Conservation (phyloP, 1,284 basidiomycete genomes). For the Apiotrichum gracile region DNA sequence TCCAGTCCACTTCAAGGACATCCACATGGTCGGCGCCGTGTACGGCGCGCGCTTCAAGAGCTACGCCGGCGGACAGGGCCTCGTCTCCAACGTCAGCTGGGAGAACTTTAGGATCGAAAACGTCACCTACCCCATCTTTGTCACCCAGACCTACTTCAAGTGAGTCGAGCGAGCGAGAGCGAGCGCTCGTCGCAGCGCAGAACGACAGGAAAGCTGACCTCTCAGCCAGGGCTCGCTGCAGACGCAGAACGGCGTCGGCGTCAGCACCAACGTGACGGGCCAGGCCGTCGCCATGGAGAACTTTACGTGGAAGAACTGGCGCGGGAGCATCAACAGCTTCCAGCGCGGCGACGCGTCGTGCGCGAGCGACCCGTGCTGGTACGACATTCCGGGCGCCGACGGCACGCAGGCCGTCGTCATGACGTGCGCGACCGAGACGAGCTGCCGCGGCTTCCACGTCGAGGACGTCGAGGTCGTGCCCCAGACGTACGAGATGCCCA, state of each 20-base stretch:
- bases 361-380: conserved; percentile 44
- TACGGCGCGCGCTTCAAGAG: conserved; percentile 51
- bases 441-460: conserved; percentile 21
- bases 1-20: conserved; percentile 21
- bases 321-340: conserved; percentile 48
- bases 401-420: conserved; percentile 39
- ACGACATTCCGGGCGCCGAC: conserved; percentile 27
- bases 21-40: conserved; percentile 43
- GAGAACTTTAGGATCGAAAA: conserved; percentile 48
- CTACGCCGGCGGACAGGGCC: conserved; percentile 52
- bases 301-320: conserved; percentile 46
- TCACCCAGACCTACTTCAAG: conserved; percentile 50
- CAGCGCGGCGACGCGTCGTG: conserved; percentile 41
- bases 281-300: conserved; percentile 23
- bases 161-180: neutral
- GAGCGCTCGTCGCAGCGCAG: neutral
- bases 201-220: neutral
- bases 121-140: conserved; percentile 48
- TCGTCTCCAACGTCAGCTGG: conserved; percentile 50
- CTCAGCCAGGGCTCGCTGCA: conserved; percentile 22
- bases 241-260: conserved; percentile 19
- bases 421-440: conserved; percentile 24
- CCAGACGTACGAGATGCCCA: neutral
- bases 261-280: conserved; percentile 1
- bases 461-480: conserved; percentile 29